Evolutionary conservation across 768 basidiomycete species (phyloP).

Genomic region (Suillus variegatus): DNA sequence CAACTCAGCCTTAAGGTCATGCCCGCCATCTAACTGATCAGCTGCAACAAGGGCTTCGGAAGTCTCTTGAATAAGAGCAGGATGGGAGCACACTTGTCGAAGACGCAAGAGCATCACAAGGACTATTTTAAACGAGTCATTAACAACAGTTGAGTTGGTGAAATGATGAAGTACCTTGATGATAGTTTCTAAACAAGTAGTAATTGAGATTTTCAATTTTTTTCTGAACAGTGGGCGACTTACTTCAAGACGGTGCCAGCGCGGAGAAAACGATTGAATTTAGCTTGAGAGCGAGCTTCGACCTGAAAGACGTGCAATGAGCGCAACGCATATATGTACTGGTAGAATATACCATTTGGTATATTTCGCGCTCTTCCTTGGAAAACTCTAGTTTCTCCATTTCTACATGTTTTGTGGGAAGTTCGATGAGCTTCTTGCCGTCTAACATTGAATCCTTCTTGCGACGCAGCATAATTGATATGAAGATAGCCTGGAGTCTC

Average conservation of each 20-base stretch:
- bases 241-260: conserved; percentile 72
- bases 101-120: conserved; percentile 54
- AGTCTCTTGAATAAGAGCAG: conserved; percentile 62
- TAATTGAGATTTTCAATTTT: not conserved
- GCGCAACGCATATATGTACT: not conserved
- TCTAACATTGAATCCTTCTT: conserved; percentile 65
- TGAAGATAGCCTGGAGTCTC: conserved; percentile 60
- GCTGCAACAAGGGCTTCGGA: conserved; percentile 45
- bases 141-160: not conserved
- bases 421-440: conserved; percentile 66
- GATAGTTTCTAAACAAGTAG: conserved; percentile 46
- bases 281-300: conserved; percentile 53
- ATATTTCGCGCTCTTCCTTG: conserved; percentile 64
- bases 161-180: conserved; percentile 46
- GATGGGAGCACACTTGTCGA: conserved; percentile 70
- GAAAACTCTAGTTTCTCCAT: conserved; percentile 58
- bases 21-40: conserved; percentile 34
- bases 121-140: conserved; percentile 24
- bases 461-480: conserved; percentile 55
- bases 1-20: conserved; percentile 42
- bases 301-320: conserved; percentile 34
- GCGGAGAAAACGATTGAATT: conserved; percentile 62
- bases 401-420: conserved; percentile 56
- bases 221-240: conserved; percentile 12
- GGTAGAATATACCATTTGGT: conserved; percentile 43